Conservation (phyloP, 164 flowering plant species). For the Umbilicus rupestris region DNA sequence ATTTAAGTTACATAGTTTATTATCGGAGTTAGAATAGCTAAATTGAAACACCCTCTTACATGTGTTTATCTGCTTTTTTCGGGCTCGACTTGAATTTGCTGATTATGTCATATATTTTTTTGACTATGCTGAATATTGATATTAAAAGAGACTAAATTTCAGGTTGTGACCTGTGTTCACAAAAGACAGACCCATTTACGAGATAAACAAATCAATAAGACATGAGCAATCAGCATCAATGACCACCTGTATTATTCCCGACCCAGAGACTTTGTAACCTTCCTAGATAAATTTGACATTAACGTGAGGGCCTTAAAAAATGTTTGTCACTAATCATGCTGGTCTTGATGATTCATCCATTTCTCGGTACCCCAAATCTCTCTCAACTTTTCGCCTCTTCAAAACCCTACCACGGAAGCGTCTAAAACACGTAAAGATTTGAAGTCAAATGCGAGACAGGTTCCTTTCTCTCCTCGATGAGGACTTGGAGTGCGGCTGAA, state of each 20-base stretch:
- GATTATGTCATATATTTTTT: too few species aligned
- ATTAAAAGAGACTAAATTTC: too few species aligned
- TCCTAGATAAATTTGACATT: background rate
- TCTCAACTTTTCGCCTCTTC: background rate
- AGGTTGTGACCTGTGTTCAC: too few species aligned
- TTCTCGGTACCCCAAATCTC: background rate
- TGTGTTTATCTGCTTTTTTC: too few species aligned
- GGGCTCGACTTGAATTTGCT: too few species aligned
- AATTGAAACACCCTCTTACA: too few species aligned
- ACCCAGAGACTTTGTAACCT: too few species aligned
- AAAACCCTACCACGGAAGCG: background rate
- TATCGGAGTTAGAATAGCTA: too few species aligned
- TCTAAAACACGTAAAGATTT: background rate
- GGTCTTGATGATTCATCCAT: background rate
- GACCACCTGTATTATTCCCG: background rate
- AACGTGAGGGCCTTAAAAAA: background rate
- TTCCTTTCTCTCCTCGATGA: background rate
- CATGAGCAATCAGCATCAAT: background rate
- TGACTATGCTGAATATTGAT: too few species aligned
- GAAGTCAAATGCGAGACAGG: background rate
- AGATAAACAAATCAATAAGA: background rate
- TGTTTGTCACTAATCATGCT: background rate
- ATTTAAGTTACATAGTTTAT: too few species aligned
- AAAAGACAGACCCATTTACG: too few species aligned
- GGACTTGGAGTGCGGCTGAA: background rate